Percentiles rank a stretch among this genome's conserved stretches.
These are phyloP conservation scores for Dorcoceras hygrometricum DNA, from an alignment of 257 asterid genomes.

Conservation along the genomic window DNA sequence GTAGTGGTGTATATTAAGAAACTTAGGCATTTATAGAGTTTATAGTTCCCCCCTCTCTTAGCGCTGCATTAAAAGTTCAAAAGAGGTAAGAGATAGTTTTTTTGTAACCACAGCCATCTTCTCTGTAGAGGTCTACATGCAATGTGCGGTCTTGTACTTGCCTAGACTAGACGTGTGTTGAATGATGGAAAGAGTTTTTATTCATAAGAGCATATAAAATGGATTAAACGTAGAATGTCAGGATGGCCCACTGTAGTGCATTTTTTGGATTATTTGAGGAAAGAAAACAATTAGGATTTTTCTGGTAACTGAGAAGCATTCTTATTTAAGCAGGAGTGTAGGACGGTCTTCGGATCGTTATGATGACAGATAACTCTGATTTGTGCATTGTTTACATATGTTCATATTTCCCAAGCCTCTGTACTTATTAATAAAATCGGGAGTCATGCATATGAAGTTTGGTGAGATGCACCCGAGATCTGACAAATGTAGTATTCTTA, in stretches of 20 bases:
- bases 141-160: background rate
- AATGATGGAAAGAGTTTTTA: background rate
- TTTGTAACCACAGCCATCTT: background rate
- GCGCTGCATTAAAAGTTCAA: background rate
- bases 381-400: background rate
- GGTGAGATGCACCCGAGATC: background rate
- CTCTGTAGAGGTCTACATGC: background rate
- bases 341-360: background rate
- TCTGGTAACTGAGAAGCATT: background rate
- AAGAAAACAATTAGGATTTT: background rate
- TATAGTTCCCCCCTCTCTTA: background rate
- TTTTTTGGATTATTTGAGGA: background rate
- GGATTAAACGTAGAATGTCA: background rate
- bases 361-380: background rate
- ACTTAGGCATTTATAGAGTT: background rate
- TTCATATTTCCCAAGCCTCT: background rate
- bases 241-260: background rate
- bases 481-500: background rate
- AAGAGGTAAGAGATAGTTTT: background rate
- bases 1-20: background rate
- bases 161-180: background rate
- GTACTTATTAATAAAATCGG: too few relatives aligned
- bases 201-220: background rate
- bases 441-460: background rate
- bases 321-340: background rate